These are phyloP conservation scores for Salix brachista DNA, from an alignment of 345 rosid genomes.

Conservation along the genomic window DNA sequence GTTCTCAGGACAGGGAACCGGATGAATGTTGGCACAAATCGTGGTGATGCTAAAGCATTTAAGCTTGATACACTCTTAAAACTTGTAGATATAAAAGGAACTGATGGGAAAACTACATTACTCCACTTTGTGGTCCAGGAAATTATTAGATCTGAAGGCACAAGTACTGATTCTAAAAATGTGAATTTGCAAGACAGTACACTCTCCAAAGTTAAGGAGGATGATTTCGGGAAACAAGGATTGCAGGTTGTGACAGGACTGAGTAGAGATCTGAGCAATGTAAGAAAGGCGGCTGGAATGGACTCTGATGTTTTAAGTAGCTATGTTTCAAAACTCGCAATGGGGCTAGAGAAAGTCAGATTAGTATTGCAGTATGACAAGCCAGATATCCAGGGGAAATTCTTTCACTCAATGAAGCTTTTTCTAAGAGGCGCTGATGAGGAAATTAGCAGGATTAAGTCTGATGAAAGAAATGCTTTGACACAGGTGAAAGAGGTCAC, in stretches of 20 bases:
- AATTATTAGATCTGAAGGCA: constrained; percentile 78
- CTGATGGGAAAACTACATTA: constrained; percentile 93
- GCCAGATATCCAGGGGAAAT: constrained; percentile 56
- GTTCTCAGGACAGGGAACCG: constrained; percentile 90
- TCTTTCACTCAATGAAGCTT: constrained; percentile 62
- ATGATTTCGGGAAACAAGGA: constrained; percentile 80
- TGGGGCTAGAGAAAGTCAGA: constrained; percentile 75
- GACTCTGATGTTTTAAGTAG: constrained; percentile 90
- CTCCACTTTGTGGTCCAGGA: constrained; percentile 99
- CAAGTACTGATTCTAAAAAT: constrained; percentile 28
- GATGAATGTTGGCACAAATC: constrained; percentile 95
- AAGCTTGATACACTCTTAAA: constrained; percentile 96
- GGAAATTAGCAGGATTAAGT: constrained; percentile 62
- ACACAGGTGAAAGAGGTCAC: constrained; percentile 87
- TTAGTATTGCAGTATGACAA: constrained; percentile 65
- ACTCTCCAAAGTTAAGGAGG: constrained; percentile 36
- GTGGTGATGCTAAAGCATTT: constrained; percentile 94
- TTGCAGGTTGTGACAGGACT: constrained; percentile 85
- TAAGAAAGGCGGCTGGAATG: constrained; percentile 91
- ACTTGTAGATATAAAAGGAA: constrained; percentile 93
- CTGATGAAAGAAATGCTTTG: constrained; percentile 67
- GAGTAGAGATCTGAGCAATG: constrained; percentile 76
- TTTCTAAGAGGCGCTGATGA: constrained; percentile 81
- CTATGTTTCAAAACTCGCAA: constrained; percentile 75
- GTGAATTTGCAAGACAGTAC: constrained; percentile 35